Evolutionary conservation across 202 grass and related monocot species (phyloP).

Genomic region (Brachypodium distachyon): DNA sequence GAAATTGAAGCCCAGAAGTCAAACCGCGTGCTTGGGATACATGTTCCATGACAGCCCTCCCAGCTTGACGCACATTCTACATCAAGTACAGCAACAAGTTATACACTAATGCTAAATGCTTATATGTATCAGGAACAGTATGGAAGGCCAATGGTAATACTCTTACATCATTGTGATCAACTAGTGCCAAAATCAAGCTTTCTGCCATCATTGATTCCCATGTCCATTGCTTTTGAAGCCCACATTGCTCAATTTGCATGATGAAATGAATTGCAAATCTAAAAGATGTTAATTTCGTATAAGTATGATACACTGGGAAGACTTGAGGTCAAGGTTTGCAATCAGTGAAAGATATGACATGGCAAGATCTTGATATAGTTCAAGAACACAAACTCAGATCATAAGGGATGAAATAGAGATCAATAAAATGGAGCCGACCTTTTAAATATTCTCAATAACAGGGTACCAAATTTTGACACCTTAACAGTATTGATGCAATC

Average conservation of each 20-base stretch:
- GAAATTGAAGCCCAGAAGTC: constrained; percentile 86
- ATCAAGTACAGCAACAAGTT: constrained; percentile 16
- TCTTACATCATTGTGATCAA: constrained; percentile 85
- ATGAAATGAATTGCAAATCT: constrained; percentile 71
- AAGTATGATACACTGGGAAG: constrained; percentile 14
- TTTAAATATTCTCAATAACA: constrained; percentile 70
- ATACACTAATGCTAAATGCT: background rate
- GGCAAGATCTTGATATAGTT: constrained; percentile 3
- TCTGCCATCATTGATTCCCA: constrained; percentile 92
- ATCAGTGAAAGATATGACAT: constrained; percentile 12
- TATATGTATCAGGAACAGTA: constrained; percentile 13
- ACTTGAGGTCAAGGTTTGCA: background rate
- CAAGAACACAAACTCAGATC: constrained; percentile 8
- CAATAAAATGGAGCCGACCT: constrained; percentile 46
- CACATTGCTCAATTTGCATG: constrained; percentile 65
- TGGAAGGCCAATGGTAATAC: constrained; percentile 24
- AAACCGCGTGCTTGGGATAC: constrained; percentile 62
- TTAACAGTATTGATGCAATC: constrained; percentile 71
- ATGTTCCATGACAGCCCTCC: constrained; percentile 81
- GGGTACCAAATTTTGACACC: constrained; percentile 45
- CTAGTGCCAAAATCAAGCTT: constrained; percentile 81
- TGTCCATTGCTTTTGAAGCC: constrained; percentile 87
- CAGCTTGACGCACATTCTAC: constrained; percentile 83
- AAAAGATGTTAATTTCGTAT: constrained; percentile 28
- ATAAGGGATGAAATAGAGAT: constrained; percentile 11